Evolutionary conservation across 2,329 filamentous ascomycete species (phyloP).

Genomic region (Fusarium tanahbumbuense): DNA sequence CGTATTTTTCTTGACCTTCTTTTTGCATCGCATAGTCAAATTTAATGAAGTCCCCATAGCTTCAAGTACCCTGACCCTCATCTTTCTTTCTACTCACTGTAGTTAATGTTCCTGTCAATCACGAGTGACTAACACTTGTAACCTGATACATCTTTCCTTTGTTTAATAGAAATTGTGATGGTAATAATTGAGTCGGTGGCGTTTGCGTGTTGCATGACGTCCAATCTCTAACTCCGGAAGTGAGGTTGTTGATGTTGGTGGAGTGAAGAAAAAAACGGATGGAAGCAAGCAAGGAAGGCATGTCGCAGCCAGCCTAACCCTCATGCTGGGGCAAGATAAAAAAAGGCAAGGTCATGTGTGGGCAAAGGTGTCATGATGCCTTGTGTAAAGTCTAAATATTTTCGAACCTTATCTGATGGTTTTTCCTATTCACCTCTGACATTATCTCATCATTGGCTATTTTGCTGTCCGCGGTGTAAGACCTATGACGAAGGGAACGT

Average conservation of each 20-base stretch:
- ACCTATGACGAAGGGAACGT: background rate
- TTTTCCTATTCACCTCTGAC: too few relatives aligned
- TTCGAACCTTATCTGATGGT: background rate
- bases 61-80: too few relatives aligned
- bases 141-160: too few relatives aligned
- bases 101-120: too few relatives aligned
- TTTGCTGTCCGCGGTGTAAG: background rate
- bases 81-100: too few relatives aligned
- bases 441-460: fast-evolving
- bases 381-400: background rate
- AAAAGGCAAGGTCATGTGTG: background rate
- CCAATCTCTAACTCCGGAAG: background rate
- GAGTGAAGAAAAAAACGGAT: too few relatives aligned
- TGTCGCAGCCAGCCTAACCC: too few relatives aligned
- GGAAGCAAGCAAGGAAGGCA: too few relatives aligned
- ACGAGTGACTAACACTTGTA: too few relatives aligned
- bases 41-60: too few relatives aligned
- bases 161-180: background rate
- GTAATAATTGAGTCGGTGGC: background rate
- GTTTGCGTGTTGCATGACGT: background rate
- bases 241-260: too few relatives aligned
- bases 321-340: background rate
- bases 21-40: too few relatives aligned
- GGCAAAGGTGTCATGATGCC: background rate
- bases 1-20: background rate